phyloP scores from a whole-genome alignment of 179 eudicot genomes.

The Spinacia oleracea region DNA sequence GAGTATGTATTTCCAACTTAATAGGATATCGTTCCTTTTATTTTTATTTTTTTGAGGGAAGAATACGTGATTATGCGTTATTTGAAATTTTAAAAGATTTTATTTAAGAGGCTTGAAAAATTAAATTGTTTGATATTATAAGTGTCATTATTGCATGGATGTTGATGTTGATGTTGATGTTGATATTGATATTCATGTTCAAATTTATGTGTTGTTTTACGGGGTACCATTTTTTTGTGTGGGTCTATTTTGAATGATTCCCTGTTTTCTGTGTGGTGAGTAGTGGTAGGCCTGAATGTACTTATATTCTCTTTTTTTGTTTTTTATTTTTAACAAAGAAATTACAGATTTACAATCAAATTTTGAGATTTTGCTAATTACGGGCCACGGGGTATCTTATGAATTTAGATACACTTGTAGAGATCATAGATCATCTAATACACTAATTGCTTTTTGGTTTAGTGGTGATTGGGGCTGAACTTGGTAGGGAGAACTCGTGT shows the following conservation, averaged over 20 bases:
- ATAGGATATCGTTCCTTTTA: too few species aligned
- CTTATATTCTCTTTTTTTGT: not conserved
- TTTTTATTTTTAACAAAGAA: not conserved
- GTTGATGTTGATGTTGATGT: slow-evolving; percentile 7
- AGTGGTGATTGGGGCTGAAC: too few species aligned
- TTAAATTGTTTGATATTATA: not conserved
- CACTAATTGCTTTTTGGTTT: too few species aligned
- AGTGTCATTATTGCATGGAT: not conserved
- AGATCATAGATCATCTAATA: too few species aligned
- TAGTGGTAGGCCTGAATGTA: not conserved
- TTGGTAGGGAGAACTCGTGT: too few species aligned
- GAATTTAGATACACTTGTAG: too few species aligned
- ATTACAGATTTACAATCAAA: not conserved
- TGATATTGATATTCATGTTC: not conserved
- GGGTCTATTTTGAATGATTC: slow-evolving; percentile 1
- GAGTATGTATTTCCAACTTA: not conserved
- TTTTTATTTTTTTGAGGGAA: too few species aligned
- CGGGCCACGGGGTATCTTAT: too few species aligned
- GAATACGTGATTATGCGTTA: too few species aligned
- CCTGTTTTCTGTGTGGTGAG: not conserved
- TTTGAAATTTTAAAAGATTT: not conserved
- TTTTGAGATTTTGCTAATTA: not conserved
- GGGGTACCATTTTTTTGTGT: not conserved
- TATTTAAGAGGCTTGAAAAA: not conserved
- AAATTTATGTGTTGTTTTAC: not conserved